Evolutionary conservation across 441 rosid species (phyloP), one percentile per base, ranked within the genome.

Genomic region (Gossypium gossypioides): DNA sequence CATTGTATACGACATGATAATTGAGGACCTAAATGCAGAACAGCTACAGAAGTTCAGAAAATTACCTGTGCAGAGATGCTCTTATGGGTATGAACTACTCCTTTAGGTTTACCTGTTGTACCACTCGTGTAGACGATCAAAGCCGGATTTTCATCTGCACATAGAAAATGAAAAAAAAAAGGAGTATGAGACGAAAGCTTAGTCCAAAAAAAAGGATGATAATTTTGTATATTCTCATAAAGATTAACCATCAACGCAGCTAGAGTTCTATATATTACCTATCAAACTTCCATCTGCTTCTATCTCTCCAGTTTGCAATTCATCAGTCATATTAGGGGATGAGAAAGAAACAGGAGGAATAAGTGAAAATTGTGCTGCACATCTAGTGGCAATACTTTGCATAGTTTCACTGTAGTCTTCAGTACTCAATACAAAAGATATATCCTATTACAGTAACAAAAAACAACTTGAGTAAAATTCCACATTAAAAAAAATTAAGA

Each of bases 21-120:
- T 65, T 37, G 57, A 57, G 46, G 51, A 42, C 56, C 66, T 42
- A 58, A 57, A 44, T 15, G 4, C 10, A 46, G 67, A 58, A 58
- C 13, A n/a, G 29, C 6, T 9, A 58, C 58, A 69, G 16, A 52
- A 3, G 42, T 12, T 19, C 70, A 55, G 40, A 59, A 52, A 22
- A 29, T 42, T 75, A 87, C 99, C 98, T 95, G 99, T 34, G 99
- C 88, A 69, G 69, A 74, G 74, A 95, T 86, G 84, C 96, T 86
- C 79, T 82, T 86, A 79, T 92, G 99, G 0, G 97, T 92, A 76
- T 95, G 99, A 69, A 95, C 91, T 73, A 86, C 98, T 68, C 98
- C 99, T 84, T 95, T 95, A 44, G 99, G 99, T 80, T 88, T 95
- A 65, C 99, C 99, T 8, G 99, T 92, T 71, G 99, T 95, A 72